Evolutionary conservation across 352 stramenopile genomes (phyloP).

Genomic region (Phytophthora europaea): DNA sequence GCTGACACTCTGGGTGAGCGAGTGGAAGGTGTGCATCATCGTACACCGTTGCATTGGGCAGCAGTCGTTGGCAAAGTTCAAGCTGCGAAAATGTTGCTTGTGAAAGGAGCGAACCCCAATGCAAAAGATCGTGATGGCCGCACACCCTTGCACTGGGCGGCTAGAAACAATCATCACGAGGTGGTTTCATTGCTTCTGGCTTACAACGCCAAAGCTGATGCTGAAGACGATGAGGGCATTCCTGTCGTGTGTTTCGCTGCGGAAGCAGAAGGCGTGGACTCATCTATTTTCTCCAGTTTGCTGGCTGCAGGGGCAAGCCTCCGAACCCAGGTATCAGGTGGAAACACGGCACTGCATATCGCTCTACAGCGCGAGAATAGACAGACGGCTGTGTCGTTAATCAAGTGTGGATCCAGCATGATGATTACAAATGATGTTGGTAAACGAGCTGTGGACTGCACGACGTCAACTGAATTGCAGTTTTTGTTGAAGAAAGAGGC

Average conservation of each 20-base stretch:
- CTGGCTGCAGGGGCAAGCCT: slow-evolving; percentile 56
- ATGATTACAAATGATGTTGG: slow-evolving; percentile 70
- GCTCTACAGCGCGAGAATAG: slow-evolving; percentile 77
- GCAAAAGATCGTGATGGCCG: slow-evolving; percentile 66
- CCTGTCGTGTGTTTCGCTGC: slow-evolving; percentile 76
- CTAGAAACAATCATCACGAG: slow-evolving; percentile 66
- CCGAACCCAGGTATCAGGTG: slow-evolving; percentile 46
- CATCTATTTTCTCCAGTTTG: slow-evolving; percentile 55
- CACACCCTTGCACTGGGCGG: slow-evolving; percentile 83
- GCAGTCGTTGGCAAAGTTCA: slow-evolving; percentile 61
- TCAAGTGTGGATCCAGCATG: slow-evolving; percentile 80
- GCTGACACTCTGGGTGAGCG: slow-evolving; percentile 71
- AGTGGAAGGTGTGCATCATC: slow-evolving; percentile 65
- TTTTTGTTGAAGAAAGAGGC: slow-evolving; percentile 83
- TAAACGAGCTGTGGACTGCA: slow-evolving; percentile 82
- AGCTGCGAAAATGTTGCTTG: slow-evolving; percentile 51
- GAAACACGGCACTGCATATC: slow-evolving; percentile 82
- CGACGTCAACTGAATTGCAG: slow-evolving; percentile 80
- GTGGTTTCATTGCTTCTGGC: slow-evolving; percentile 66
- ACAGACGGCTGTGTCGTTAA: slow-evolving; percentile 70
- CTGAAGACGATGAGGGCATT: slow-evolving; percentile 54
- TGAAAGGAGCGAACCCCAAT: slow-evolving; percentile 61
- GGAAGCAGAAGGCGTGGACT: slow-evolving; percentile 64
- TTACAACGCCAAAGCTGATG: slow-evolving; percentile 51
- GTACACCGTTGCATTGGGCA: slow-evolving; percentile 82